Conservation (phyloP, 306 rosid genomes). For the Crotalaria pallida region DNA sequence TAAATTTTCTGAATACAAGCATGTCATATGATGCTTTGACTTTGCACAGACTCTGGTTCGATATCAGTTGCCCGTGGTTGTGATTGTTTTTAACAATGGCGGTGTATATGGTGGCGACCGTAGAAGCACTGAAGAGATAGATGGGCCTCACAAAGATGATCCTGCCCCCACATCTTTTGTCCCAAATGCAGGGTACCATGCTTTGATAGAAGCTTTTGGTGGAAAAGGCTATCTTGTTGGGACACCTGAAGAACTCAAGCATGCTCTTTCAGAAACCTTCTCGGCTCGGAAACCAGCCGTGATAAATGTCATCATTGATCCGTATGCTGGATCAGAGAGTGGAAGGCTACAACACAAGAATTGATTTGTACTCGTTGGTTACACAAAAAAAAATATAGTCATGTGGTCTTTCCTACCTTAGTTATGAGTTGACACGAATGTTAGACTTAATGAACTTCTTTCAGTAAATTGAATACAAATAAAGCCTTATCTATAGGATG, state of each 20-base stretch:
- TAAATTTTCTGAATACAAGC: conserved; percentile 7
- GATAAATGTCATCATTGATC: conserved; percentile 66
- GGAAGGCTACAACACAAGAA: conserved; percentile 92
- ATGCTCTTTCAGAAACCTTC: conserved; percentile 76
- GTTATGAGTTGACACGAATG: neutral
- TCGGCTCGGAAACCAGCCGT: conserved; percentile 76
- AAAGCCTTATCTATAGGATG: neutral
- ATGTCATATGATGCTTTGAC: neutral
- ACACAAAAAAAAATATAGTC: no score
- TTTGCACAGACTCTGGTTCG: conserved; percentile 82
- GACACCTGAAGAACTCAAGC: conserved; percentile 72
- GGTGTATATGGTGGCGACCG: conserved; percentile 47
- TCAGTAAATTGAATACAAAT: neutral
- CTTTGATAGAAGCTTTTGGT: conserved; percentile 91
- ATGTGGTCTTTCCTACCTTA: no score
- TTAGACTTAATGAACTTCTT: no score
- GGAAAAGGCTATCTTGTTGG: conserved; percentile 79
- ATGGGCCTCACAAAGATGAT: conserved; percentile 78
- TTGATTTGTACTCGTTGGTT: conserved; percentile 28
- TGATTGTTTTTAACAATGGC: conserved; percentile 92
- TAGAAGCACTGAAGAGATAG: conserved; percentile 50
- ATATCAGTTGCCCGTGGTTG: conserved; percentile 81
- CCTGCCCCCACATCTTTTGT: conserved; percentile 95
- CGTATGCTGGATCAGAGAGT: conserved; percentile 95
- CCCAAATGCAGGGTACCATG: conserved; percentile 72